Conservation (phyloP, 306 rosid species). For the Arachis hypogaea region DNA sequence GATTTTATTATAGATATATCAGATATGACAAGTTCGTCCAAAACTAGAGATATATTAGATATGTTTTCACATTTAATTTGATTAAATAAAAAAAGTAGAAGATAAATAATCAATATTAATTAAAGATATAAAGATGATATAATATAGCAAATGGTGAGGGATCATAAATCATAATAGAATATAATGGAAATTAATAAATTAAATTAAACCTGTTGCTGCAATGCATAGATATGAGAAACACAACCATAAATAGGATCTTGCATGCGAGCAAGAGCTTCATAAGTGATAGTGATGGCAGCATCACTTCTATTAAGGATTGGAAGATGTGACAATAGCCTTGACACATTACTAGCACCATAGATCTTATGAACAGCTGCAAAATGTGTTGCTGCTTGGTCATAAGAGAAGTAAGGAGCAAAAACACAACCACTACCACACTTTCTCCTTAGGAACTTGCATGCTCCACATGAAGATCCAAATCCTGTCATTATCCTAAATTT, state of each 20-base stretch:
- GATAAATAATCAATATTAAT: no score
- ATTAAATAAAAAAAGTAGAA: no score
- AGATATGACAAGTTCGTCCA: no score
- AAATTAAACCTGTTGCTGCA: conserved; percentile 70
- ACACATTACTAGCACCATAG: conserved; percentile 86
- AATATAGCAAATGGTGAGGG: conserved; percentile 14
- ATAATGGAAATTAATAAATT: neutral
- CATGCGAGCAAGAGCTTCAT: conserved; percentile 84
- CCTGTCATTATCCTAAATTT: conserved; percentile 64
- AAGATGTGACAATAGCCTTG: conserved; percentile 67
- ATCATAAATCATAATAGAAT: neutral
- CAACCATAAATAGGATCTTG: conserved; percentile 81
- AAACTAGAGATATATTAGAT: no score
- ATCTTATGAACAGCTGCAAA: conserved; percentile 87
- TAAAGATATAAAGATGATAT: neutral
- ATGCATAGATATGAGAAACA: conserved; percentile 77
- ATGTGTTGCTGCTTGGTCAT: conserved; percentile 74
- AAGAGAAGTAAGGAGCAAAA: conserved; percentile 81
- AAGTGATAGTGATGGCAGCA: conserved; percentile 78
- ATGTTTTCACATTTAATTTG: no score
- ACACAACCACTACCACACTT: conserved; percentile 71
- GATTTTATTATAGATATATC: no score
- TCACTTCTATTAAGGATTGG: conserved; percentile 69
- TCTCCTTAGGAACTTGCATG: conserved; percentile 88
- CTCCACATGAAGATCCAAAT: conserved; percentile 79